Conservation (phyloP, 805 yeast species). For the Metschnikowia sp. region DNA sequence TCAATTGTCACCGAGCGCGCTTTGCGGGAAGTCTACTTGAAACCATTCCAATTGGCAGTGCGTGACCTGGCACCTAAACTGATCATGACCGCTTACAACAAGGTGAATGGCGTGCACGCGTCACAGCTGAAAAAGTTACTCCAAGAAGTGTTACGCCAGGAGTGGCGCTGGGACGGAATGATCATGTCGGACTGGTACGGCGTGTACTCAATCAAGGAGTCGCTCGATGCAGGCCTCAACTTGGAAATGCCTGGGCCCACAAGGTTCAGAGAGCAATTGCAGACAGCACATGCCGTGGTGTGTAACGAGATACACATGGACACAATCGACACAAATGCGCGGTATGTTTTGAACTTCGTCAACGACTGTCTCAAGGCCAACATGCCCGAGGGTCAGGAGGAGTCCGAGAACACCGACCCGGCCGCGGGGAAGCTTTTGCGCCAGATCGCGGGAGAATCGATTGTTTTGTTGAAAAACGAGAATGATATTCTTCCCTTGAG, state of each 20-base stretch:
- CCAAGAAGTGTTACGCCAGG: slow-evolving; percentile 46
- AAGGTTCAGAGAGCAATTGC: slow-evolving; percentile 39
- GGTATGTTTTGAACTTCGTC: slow-evolving; percentile 45
- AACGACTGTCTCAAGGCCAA: slow-evolving; percentile 41
- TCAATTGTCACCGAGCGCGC: slow-evolving; percentile 56
- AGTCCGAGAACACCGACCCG: slow-evolving; percentile 17
- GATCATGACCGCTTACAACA: slow-evolving; percentile 63
- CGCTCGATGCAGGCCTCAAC: slow-evolving; percentile 56
- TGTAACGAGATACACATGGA: slow-evolving; percentile 39
- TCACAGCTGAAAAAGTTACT: slow-evolving; percentile 45
- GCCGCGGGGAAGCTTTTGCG: slow-evolving; percentile 13
- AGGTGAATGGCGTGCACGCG: slow-evolving; percentile 58
- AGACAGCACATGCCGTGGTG: slow-evolving; percentile 40
- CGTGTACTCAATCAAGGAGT: slow-evolving; percentile 43
- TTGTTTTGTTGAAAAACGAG: slow-evolving; percentile 58
- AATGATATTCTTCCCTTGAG: slow-evolving; percentile 43
- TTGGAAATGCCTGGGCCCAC: slow-evolving; percentile 69
- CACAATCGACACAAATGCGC: slow-evolving; percentile 46
- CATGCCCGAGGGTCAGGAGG: slow-evolving; percentile 36
- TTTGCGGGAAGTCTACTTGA: slow-evolving; percentile 59
- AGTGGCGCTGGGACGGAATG: slow-evolving; percentile 57
- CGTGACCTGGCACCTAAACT: slow-evolving; percentile 50
- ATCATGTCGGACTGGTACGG: slow-evolving; percentile 68
- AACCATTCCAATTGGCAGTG: slow-evolving; percentile 60
- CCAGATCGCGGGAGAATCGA: slow-evolving; percentile 35